Evolutionary conservation across 1,284 basidiomycete species (phyloP).

Genomic region (Cryptococcus wingfieldii): DNA sequence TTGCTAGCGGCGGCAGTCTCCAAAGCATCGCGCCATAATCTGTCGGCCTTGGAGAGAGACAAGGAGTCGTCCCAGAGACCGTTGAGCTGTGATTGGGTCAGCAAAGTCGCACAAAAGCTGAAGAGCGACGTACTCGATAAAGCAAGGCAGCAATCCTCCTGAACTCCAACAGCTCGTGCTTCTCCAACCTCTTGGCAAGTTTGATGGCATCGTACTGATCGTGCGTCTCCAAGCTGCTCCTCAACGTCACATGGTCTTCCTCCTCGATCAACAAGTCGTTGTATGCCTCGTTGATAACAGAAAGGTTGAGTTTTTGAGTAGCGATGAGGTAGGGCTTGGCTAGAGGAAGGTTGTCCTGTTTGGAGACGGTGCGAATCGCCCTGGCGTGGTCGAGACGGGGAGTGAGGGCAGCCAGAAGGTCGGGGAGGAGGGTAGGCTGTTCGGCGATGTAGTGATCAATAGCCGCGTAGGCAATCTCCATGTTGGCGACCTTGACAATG

Average conservation of each 20-base stretch:
- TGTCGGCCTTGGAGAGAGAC: constrained; percentile 88
- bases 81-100: constrained; percentile 66
- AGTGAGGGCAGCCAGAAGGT: constrained; percentile 85
- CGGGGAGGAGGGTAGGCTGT: constrained; percentile 83
- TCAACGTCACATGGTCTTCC: constrained; percentile 94
- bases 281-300: constrained; percentile 96
- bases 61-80: constrained; percentile 92
- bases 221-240: constrained; percentile 93
- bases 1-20: constrained; percentile 81
- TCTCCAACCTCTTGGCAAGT: constrained; percentile 81
- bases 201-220: constrained; percentile 95
- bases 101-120: neutral
- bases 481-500: constrained; percentile 89
- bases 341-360: constrained; percentile 78
- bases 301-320: constrained; percentile 94
- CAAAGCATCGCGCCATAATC: constrained; percentile 94
- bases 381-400: constrained; percentile 90
- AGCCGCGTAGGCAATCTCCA: constrained; percentile 74
- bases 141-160: constrained; percentile 88
- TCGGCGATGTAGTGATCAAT: constrained; percentile 43
- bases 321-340: constrained; percentile 95
- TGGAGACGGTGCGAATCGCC: constrained; percentile 87
- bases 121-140: constrained; percentile 69
- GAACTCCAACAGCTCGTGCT: constrained; percentile 92
- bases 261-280: constrained; percentile 97